Evolutionary conservation across 331 rosid genomes (phyloP).

Genomic region (Malus hybrid): DNA sequence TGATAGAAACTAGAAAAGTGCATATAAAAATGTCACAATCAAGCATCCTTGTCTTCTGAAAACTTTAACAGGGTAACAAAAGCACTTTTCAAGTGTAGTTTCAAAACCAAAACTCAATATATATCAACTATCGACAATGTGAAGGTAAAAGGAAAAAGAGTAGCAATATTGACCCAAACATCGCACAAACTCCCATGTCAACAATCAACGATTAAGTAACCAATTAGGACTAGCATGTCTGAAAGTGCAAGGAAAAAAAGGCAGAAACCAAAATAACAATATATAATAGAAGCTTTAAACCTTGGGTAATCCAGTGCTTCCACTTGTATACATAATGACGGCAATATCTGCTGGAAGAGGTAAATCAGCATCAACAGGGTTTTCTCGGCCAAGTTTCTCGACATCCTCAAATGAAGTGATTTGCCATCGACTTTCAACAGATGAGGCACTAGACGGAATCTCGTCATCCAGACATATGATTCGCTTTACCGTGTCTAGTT

Average conservation of each 20-base stretch:
- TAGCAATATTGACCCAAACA: neutral
- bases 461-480: slow-evolving; percentile 76
- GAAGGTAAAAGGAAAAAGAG: neutral
- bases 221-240: slow-evolving; percentile 4
- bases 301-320: slow-evolving; percentile 98
- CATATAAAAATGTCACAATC: neutral
- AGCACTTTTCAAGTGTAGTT: neutral
- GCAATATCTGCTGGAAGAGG: slow-evolving; percentile 86
- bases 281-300: slow-evolving; percentile 40
- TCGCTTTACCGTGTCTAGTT: slow-evolving; percentile 67
- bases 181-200: neutral
- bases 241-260: neutral
- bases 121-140: neutral
- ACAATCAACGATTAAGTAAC: slow-evolving; percentile 2
- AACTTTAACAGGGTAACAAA: neutral
- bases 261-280: neutral
- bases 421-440: slow-evolving; percentile 51
- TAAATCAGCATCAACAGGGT: slow-evolving; percentile 52
- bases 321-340: slow-evolving; percentile 98
- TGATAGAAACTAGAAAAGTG: neutral
- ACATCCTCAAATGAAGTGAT: slow-evolving; percentile 54
- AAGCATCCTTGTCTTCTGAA: neutral
- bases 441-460: slow-evolving; percentile 43
- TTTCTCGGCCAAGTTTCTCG: slow-evolving; percentile 60
- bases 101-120: neutral